These are phyloP conservation scores for Kalmanozyma brasiliensis DNA, from an alignment of 1,284 basidiomycete genomes.

Conservation along the genomic window DNA sequence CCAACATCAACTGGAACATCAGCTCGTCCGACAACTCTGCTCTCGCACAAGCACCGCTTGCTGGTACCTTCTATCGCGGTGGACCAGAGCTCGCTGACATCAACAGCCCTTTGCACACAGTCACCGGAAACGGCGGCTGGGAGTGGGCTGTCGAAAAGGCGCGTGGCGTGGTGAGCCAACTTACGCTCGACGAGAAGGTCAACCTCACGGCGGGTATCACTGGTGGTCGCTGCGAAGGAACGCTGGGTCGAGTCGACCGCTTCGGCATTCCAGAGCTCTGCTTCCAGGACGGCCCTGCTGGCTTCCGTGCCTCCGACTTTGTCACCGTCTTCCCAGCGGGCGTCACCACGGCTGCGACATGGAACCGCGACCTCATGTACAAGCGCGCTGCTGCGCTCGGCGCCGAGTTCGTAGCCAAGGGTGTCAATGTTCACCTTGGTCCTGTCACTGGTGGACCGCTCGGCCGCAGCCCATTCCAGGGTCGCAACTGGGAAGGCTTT, in stretches of 20 bases:
- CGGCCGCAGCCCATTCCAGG: constrained; percentile 36
- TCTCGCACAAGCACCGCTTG: constrained; percentile 23
- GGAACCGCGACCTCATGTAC: constrained; percentile 41
- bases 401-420: constrained; percentile 41
- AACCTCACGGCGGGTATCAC: constrained; percentile 42
- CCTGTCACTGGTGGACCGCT: constrained; percentile 66
- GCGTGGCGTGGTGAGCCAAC: constrained; percentile 25
- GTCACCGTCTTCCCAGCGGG: constrained; percentile 48
- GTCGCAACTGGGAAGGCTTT: constrained; percentile 46
- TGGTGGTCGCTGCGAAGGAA: constrained; percentile 36
- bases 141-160: constrained; percentile 39
- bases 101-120: constrained; percentile 35
- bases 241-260: constrained; percentile 35
- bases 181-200: constrained; percentile 50
- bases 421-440: constrained; percentile 40
- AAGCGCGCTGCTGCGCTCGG: constrained; percentile 35
- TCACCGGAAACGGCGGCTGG: constrained; percentile 44
- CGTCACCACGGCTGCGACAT: constrained; percentile 46
- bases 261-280: constrained; percentile 47
- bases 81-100: constrained; percentile 28
- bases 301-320: constrained; percentile 44
- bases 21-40: constrained; percentile 38
- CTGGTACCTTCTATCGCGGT: constrained; percentile 37
- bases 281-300: constrained; percentile 46
- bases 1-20: constrained; percentile 25